phyloP scores from a whole-genome alignment of 2,329 filamentous ascomycete genomes.

The Trichoderma sp. region DNA sequence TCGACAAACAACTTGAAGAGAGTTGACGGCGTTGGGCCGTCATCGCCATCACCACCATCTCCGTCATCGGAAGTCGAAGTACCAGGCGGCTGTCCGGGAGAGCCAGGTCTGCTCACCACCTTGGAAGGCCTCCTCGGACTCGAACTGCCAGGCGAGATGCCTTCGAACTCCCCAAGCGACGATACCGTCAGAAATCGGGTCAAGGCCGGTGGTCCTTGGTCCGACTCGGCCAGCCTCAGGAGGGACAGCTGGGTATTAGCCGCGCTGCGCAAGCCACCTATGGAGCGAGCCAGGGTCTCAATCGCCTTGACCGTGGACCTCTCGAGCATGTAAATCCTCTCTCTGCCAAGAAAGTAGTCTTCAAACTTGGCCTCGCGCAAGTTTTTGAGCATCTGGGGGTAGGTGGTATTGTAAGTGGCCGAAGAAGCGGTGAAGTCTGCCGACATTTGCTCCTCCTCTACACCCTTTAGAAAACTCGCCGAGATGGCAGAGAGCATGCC shows the following conservation, averaged over 20 bases:
- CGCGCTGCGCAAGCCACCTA: slow-evolving; percentile 83
- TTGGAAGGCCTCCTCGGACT: not conserved
- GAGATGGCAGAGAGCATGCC: slow-evolving; percentile 79
- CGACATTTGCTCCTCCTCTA: slow-evolving; percentile 69
- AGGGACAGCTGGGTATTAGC: slow-evolving; percentile 83
- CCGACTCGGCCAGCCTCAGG: slow-evolving; percentile 58
- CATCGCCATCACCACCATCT: slow-evolving; percentile 9
- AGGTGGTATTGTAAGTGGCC: slow-evolving; percentile 61
- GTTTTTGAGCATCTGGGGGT: slow-evolving; percentile 68
- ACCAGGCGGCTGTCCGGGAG: slow-evolving; percentile 1
- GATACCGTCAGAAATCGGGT: slow-evolving; percentile 18
- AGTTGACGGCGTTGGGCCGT: slow-evolving; percentile 60
- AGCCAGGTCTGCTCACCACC: slow-evolving; percentile 2
- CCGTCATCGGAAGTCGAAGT: slow-evolving; percentile 36
- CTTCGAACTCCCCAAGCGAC: slow-evolving; percentile 19
- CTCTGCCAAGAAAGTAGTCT: slow-evolving; percentile 75
- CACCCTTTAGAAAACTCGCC: slow-evolving; percentile 76
- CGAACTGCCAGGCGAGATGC: slow-evolving; percentile 3
- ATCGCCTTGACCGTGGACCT: slow-evolving; percentile 76
- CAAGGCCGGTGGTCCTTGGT: not conserved
- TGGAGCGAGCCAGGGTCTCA: slow-evolving; percentile 78
- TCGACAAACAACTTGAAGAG: slow-evolving; percentile 85
- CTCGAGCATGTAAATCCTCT: slow-evolving; percentile 74
- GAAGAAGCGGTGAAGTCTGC: slow-evolving; percentile 62
- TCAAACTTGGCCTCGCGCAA: slow-evolving; percentile 82